Evolutionary conservation across 257 asterid species (phyloP), one percentile per base, ranked within the genome.

Genomic region (Buddleja alternifolia): DNA sequence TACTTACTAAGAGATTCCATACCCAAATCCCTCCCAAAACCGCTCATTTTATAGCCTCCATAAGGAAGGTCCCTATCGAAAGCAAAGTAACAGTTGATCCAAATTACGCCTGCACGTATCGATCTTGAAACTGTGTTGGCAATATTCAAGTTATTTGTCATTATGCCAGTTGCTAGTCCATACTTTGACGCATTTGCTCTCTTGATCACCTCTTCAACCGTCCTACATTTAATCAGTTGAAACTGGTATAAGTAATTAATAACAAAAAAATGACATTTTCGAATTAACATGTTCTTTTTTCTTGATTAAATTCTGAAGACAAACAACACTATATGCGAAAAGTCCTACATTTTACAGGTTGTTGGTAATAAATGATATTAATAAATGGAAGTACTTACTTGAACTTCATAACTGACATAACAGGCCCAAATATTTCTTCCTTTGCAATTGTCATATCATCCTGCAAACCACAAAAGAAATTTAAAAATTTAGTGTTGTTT

Each of bases 391-490:
- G 9, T 34, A 36, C 86, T 78, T 67, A 86, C 96, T 82, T 81
- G 97, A 88, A 90, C 80, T 90, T 88, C 85, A 88, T 17, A 2
- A 90, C 77, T 1, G 96, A 88, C 80, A 88, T 86, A 10, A 90
- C 97, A 15, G 96, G 97, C 45, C 97, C 97, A 52, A 90, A 90
- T 68, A 90, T 90, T 67, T 88, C 97, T 52, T 88, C 96, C 78
- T 75, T 82, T 40, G 96, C 93, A 12, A 90, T 88, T 5, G 75
- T 71, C 97, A 88, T 90, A 32, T 86, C 86, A 67, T 90, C 97
- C 97, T 90, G 75, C 21, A 65, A 60, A 72, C 1, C 60, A 65
- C 3, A 10, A 54, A n/a, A 20, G 17, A 42, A 37, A 44, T 29
- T 29, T 2, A 29, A 17, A 37, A 21, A 29, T 29, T 29, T 29